Percentiles rank a stretch among this genome's conserved stretches.
These are phyloP conservation scores for Gomphus sp. DNA, from an alignment of 1,284 basidiomycete species.

Conservation along the genomic window DNA sequence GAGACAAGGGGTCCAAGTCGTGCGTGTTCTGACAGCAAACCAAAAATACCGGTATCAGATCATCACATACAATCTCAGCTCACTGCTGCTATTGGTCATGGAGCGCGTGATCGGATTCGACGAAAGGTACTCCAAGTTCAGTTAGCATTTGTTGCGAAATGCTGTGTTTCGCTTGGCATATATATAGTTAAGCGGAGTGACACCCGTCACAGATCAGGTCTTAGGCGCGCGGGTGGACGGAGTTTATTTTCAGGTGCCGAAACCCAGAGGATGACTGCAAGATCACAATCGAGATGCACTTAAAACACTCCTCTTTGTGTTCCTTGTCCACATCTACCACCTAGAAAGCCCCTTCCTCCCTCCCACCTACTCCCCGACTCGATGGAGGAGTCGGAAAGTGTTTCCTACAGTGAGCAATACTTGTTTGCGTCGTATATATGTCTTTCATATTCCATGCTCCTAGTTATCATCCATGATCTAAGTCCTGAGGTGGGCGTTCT, in stretches of 20 bases:
- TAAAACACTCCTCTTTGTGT: background rate
- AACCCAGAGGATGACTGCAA: slow-evolving; percentile 5
- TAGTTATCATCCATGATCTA: slow-evolving; percentile 19
- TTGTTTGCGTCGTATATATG: background rate
- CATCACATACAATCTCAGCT: background rate
- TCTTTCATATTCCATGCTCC: slow-evolving; percentile 3
- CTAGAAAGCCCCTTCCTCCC: background rate
- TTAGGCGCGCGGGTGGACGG: background rate
- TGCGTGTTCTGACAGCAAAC: background rate
- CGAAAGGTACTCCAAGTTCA: background rate
- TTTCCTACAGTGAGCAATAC: slow-evolving; percentile 8
- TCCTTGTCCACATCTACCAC: background rate
- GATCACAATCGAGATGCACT: slow-evolving; percentile 11
- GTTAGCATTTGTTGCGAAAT: background rate
- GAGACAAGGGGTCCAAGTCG: background rate
- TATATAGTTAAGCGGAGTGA: background rate
- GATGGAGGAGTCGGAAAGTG: slow-evolving; percentile 4
- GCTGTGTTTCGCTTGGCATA: background rate
- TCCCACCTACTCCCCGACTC: background rate
- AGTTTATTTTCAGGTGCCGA: background rate
- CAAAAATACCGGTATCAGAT: background rate
- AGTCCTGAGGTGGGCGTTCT: slow-evolving; percentile 13
- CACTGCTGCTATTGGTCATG: background rate
- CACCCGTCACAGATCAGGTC: background rate
- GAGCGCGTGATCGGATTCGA: background rate